Evolutionary conservation across 495 filamentous ascomycete species (phyloP), one percentile per base, ranked within the genome.

Genomic region (Talaromyces wortmannii): DNA sequence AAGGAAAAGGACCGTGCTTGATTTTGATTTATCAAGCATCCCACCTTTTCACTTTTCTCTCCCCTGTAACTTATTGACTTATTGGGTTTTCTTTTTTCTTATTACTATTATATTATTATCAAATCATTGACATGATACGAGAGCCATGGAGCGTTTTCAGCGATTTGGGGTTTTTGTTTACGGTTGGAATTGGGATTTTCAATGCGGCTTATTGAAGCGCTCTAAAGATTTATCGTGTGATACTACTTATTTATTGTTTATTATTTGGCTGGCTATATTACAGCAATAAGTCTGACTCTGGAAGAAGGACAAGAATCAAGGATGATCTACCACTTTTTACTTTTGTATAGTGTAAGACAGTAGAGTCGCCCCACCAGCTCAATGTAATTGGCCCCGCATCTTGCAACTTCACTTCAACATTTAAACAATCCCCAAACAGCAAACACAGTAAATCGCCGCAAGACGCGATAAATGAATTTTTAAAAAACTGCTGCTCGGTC

Each of bases 401-500:
- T 23, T 4, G 23, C 23, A 23, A 23, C 23, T 23, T 23, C 23
- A 23, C 23, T 23, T 23, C 23, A 23, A 23, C 23, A 23, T 23
- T n/a, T n/a, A n/a, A n/a, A n/a, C n/a, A n/a, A n/a, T n/a, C n/a
- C n/a, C n/a, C n/a, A n/a, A 23, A 23, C 23, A 23, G 23, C 23
- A 23, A 23, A 23, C 23, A 4, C 23, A 23, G 23, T 23, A 23
- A 23, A 23, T 23, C 23, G 23, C 23, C 23, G 4, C 1, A 23
- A 23, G n/a, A n/a, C n/a, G n/a, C n/a, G n/a, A n/a, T n/a, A n/a
- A n/a, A n/a, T n/a, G n/a, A n/a, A n/a, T n/a, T n/a, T n/a, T 23
- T 23, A 23, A 23, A 4, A 2, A 57, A 51, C 12, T 76, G 72
- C 70, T 70, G 59, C 59, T 75, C 30, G 65, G 66, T 31, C 61